These are phyloP conservation scores for Zymoseptoria passerinii DNA, from an alignment of 2,329 filamentous ascomycete species.

Conservation along the genomic window DNA sequence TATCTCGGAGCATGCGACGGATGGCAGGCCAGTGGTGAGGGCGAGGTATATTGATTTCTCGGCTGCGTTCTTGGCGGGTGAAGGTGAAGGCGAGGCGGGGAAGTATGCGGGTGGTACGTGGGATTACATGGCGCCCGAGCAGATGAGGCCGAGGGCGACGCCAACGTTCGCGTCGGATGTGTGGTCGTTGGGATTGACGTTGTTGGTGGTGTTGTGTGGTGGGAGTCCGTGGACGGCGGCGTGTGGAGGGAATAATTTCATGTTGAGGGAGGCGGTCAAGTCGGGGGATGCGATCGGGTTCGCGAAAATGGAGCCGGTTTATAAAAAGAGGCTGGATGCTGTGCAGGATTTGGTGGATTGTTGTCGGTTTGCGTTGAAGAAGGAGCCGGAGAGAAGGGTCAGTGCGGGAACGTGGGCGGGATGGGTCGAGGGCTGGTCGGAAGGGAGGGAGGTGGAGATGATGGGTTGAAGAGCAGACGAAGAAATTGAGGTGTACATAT, in stretches of 20 bases:
- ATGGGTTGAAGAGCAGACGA: background rate
- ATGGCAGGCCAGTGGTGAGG: constrained; percentile 17
- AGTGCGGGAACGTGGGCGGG: constrained; percentile 25
- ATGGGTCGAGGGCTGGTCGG: constrained; percentile 22
- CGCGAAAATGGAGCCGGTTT: constrained; percentile 30
- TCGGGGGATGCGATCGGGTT: constrained; percentile 35
- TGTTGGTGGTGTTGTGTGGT: constrained; percentile 37
- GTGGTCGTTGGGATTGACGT: constrained; percentile 39
- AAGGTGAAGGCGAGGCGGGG: constrained; percentile 13
- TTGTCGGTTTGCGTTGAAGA: constrained; percentile 33
- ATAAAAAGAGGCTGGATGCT: constrained; percentile 25
- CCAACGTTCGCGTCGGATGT: constrained; percentile 34
- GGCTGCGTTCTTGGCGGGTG: constrained; percentile 26
- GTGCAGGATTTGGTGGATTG: constrained; percentile 31
- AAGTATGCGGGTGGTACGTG: constrained; percentile 37
- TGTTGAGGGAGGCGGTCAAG: constrained; percentile 38
- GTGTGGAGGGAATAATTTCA: constrained; percentile 33
- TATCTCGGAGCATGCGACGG: constrained; percentile 17
- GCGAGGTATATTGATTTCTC: constrained; percentile 39
- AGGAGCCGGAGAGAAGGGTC: constrained; percentile 25
- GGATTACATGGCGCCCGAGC: constrained; percentile 37
- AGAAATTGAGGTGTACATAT: background rate
- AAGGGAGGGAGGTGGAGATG: background rate
- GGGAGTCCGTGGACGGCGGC: constrained; percentile 35
- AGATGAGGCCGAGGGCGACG: constrained; percentile 24